Percentiles rank a stretch among this genome's conserved stretches.
Evolutionary conservation across 768 basidiomycete genomes (phyloP).

Genomic region (Boletus vinaceobasis): DNA sequence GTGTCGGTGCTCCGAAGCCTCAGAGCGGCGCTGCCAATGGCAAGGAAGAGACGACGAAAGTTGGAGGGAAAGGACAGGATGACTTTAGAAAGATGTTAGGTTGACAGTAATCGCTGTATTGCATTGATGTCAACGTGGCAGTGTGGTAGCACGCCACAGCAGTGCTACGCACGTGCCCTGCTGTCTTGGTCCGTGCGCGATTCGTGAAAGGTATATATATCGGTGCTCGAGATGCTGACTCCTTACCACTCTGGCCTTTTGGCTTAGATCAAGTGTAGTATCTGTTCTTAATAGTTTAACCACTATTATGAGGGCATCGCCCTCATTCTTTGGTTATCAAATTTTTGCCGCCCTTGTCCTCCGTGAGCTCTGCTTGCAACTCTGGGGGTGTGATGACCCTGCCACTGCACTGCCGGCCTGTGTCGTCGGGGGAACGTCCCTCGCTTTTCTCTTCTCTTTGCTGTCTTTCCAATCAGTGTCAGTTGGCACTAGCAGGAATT

Average conservation of each 20-base stretch:
- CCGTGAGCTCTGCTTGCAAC: constrained; percentile 42
- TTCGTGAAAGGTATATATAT: constrained; percentile 8
- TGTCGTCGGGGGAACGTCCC: constrained; percentile 55
- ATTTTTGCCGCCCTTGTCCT: constrained; percentile 28
- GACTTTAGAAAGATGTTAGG: constrained; percentile 82
- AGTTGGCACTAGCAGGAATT: neutral
- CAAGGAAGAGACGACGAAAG: constrained; percentile 8
- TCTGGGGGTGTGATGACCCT: constrained; percentile 18
- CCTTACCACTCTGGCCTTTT: constrained; percentile 47
- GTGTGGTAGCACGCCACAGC: too few species aligned
- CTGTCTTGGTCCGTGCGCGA: constrained; percentile 20
- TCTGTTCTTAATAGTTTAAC: constrained; percentile 65
- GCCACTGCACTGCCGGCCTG: constrained; percentile 37
- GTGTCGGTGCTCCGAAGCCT: constrained; percentile 17
- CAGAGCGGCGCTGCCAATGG: constrained; percentile 9
- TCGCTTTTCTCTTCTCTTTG: constrained; percentile 17
- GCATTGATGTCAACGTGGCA: too few species aligned
- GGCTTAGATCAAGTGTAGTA: constrained; percentile 76
- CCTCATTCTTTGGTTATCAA: constrained; percentile 54
- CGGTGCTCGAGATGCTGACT: fast-evolving
- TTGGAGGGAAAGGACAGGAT: constrained; percentile 51
- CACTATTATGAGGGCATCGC: constrained; percentile 58
- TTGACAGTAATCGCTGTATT: constrained; percentile 2
- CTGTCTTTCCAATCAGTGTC: neutral
- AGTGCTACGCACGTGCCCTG: neutral